phyloP scores from a whole-genome alignment of 306 rosid species.

The Geum urbanum region DNA sequence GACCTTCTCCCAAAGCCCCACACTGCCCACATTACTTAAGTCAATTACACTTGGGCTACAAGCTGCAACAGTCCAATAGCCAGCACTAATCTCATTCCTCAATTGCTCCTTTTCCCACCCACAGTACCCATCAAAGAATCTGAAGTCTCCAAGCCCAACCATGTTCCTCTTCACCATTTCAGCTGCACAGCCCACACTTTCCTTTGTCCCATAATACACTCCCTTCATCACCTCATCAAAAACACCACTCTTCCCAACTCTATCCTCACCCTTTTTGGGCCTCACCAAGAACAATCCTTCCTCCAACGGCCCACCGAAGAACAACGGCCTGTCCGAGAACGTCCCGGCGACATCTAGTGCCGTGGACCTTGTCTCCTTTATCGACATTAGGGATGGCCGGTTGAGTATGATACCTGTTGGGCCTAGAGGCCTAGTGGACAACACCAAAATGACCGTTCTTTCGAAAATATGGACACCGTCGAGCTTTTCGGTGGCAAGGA shows the following conservation, averaged over 20 bases:
- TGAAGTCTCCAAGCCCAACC: slow-evolving; percentile 56
- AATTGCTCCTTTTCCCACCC: slow-evolving; percentile 81
- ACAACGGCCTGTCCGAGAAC: slow-evolving; percentile 63
- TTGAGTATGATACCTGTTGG: slow-evolving; percentile 76
- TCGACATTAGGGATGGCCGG: slow-evolving; percentile 80
- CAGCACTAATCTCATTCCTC: slow-evolving; percentile 55
- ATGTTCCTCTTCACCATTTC: slow-evolving; percentile 75
- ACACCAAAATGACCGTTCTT: slow-evolving; percentile 59
- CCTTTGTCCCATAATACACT: slow-evolving; percentile 67
- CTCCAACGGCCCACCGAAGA: slow-evolving; percentile 85
- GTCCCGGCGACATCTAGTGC: slow-evolving; percentile 53
- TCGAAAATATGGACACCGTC: slow-evolving; percentile 89
- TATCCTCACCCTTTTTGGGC: slow-evolving; percentile 37
- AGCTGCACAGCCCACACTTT: slow-evolving; percentile 77
- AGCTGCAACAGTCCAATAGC: slow-evolving; percentile 90
- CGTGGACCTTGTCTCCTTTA: slow-evolving; percentile 74
- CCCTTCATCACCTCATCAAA: slow-evolving; percentile 87
- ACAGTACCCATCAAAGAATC: slow-evolving; percentile 94
- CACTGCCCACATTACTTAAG: slow-evolving; percentile 33
- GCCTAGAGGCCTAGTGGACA: slow-evolving; percentile 68
- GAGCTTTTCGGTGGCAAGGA: slow-evolving; percentile 69
- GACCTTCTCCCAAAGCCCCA: slow-evolving; percentile 74
- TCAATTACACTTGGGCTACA: slow-evolving; percentile 76
- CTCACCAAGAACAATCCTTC: slow-evolving; percentile 67
- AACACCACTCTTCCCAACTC: slow-evolving; percentile 58